Evolutionary conservation across 2,329 filamentous ascomycete species (phyloP).

Genomic region (Ophiosphaerella herpotricha): DNA sequence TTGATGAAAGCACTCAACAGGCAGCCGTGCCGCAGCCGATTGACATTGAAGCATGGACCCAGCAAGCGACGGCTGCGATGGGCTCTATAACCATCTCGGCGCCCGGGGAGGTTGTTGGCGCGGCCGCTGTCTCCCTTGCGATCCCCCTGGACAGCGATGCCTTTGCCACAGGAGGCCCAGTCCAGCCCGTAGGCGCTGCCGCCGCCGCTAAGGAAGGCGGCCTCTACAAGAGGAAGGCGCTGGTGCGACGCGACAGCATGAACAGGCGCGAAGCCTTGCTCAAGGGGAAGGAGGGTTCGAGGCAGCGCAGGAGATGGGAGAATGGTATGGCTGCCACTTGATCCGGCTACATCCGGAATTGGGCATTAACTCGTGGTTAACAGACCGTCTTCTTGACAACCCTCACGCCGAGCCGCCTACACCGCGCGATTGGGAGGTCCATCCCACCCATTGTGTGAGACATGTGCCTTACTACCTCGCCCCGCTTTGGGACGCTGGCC

Average conservation of each 20-base stretch:
- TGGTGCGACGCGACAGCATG: constrained; percentile 63
- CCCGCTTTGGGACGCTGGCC: constrained; percentile 55
- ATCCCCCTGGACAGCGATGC: constrained; percentile 72
- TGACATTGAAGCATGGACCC: constrained; percentile 56
- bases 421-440: constrained; percentile 80
- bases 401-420: constrained; percentile 84
- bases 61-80: constrained; percentile 51
- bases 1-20: constrained; percentile 32
- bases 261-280: constrained; percentile 74
- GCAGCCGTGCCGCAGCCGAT: constrained; percentile 34
- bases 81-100: constrained; percentile 47
- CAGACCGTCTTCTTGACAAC: constrained; percentile 84
- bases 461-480: constrained; percentile 81
- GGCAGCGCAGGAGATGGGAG: constrained; percentile 83
- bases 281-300: constrained; percentile 88
- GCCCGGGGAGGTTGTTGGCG: constrained; percentile 44
- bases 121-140: constrained; percentile 67
- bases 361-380: constrained; percentile 1
- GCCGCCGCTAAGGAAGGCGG: constrained; percentile 49
- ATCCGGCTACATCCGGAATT: not conserved
- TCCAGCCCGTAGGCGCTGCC: constrained; percentile 34
- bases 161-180: constrained; percentile 13
- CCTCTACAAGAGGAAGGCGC: constrained; percentile 58
- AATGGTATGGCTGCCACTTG: constrained; percentile 65
- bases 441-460: constrained; percentile 78